A percentile compares a stretch with the other conserved stretches of the same genome.
These are phyloP conservation scores for Nigrospora sphaerica DNA, from an alignment of 2,329 filamentous ascomycete genomes.

Conservation along the genomic window DNA sequence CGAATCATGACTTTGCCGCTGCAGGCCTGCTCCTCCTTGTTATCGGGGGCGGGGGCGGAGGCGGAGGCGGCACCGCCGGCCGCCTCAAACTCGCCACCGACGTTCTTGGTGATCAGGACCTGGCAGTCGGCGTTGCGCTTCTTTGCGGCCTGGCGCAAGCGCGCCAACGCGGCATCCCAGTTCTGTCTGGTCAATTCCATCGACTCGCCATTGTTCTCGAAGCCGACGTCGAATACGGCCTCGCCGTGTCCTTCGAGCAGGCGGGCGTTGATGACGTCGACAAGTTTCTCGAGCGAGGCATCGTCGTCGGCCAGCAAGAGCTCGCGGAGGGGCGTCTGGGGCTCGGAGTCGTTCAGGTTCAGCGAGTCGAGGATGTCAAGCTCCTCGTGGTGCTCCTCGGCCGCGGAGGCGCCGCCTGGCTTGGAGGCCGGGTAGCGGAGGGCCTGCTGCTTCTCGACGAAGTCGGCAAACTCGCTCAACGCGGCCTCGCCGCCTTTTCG, in stretches of 20 bases:
- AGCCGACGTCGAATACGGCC: slow-evolving; percentile 83
- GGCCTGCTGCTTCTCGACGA: slow-evolving; percentile 89
- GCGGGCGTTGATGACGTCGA: slow-evolving; percentile 58
- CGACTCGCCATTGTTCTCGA: slow-evolving; percentile 81
- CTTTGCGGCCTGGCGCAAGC: slow-evolving; percentile 59
- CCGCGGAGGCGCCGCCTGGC: slow-evolving; percentile 17
- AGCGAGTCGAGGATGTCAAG: slow-evolving; percentile 80
- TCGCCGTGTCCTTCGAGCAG: slow-evolving; percentile 83
- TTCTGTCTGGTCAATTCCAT: slow-evolving; percentile 70
- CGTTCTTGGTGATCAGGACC: slow-evolving; percentile 82
- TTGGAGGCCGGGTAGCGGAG: slow-evolving; percentile 50
- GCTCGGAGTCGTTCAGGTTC: slow-evolving; percentile 62
- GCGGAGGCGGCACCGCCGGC: slow-evolving; percentile 39
- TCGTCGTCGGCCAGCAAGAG: slow-evolving; percentile 62
- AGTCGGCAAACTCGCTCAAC: slow-evolving; percentile 93
- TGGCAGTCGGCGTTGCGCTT: slow-evolving; percentile 66
- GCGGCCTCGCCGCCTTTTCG: slow-evolving; percentile 33
- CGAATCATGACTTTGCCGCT: slow-evolving; percentile 85
- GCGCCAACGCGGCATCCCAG: slow-evolving; percentile 65
- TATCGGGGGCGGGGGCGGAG: slow-evolving; percentile 32
- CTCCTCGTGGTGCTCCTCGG: slow-evolving; percentile 75
- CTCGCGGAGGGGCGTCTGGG: slow-evolving; percentile 64
- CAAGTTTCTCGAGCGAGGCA: slow-evolving; percentile 55
- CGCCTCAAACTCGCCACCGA: slow-evolving; percentile 65
- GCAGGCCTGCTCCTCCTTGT: slow-evolving; percentile 62